Evolutionary conservation across 176 grass and related monocot species (phyloP).

Genomic region (Olyra latifolia): DNA sequence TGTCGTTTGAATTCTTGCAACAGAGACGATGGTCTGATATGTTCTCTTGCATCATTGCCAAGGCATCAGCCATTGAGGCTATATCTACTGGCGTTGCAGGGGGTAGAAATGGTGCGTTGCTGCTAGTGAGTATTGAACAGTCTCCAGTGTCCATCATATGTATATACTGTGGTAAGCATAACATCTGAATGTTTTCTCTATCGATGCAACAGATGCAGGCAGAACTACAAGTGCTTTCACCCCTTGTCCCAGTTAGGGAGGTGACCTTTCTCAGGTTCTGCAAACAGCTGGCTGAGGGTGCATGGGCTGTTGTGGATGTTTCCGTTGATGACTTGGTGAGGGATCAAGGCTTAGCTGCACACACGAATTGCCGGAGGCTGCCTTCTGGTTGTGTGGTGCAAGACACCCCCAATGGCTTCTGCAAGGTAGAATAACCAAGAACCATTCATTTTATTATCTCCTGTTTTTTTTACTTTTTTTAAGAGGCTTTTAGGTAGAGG

Average conservation of each 20-base stretch:
- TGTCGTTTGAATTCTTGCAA: slow-evolving; percentile 27
- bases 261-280: slow-evolving; percentile 82
- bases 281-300: slow-evolving; percentile 65
- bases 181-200: slow-evolving; percentile 10
- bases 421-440: slow-evolving; percentile 54
- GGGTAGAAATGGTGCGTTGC: slow-evolving; percentile 81
- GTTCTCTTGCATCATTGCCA: slow-evolving; percentile 86
- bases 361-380: slow-evolving; percentile 59
- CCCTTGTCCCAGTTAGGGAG: slow-evolving; percentile 73
- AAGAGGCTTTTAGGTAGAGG: neutral
- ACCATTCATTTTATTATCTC: neutral
- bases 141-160: neutral
- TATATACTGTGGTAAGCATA: neutral
- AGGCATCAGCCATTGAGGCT: slow-evolving; percentile 56
- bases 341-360: slow-evolving; percentile 46
- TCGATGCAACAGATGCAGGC: slow-evolving; percentile 74
- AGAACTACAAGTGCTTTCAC: slow-evolving; percentile 84
- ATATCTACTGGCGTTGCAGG: slow-evolving; percentile 61
- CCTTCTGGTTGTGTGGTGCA: slow-evolving; percentile 91
- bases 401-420: slow-evolving; percentile 71
- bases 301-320: slow-evolving; percentile 88
- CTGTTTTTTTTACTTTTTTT: slow-evolving; percentile 2
- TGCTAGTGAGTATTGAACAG: slow-evolving; percentile 71
- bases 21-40: slow-evolving; percentile 66
- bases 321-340: slow-evolving; percentile 66